Percentiles rank a stretch among this genome's conserved stretches.
Conservation (phyloP, 306 rosid genomes). For the Pachyrhizus erosus region DNA sequence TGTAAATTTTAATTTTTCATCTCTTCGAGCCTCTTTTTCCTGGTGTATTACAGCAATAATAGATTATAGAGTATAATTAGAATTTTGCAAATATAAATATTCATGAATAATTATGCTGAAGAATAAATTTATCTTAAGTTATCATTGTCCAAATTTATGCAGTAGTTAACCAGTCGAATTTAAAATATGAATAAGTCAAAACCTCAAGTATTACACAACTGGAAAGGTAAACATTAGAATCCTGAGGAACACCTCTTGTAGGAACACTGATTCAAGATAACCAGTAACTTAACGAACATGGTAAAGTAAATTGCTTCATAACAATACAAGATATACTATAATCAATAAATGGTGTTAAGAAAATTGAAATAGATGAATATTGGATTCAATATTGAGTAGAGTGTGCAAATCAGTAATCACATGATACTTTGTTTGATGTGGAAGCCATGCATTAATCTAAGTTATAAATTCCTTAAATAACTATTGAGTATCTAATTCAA, state of each 20-base stretch:
- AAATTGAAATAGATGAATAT: constrained; percentile 15
- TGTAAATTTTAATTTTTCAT: constrained; percentile 81
- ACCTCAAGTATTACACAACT: not conserved
- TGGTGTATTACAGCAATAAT: constrained; percentile 43
- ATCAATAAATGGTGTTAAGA: not conserved
- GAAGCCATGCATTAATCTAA: not conserved
- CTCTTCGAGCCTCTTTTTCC: constrained; percentile 93
- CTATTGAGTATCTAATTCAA: not conserved
- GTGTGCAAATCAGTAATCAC: not conserved
- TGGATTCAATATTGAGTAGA: not conserved
- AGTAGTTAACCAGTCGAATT: not conserved
- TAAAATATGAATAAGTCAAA: not conserved
- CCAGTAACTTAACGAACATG: not conserved
- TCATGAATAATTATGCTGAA: not conserved
- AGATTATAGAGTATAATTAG: constrained; percentile 3
- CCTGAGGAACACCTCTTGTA: not conserved
- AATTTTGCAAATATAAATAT: constrained; percentile 25
- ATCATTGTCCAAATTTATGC: constrained; percentile 24
- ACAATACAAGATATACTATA: constrained; percentile 21
- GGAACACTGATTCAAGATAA: constrained; percentile 18
- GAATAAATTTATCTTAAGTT: not conserved
- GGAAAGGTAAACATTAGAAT: constrained; percentile 9
- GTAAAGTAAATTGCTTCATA: not conserved
- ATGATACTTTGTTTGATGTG: constrained; percentile 6
- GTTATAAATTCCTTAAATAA: constrained; percentile 1